These are phyloP conservation scores for Epicoccum sorghinum DNA, from an alignment of 2,329 filamentous ascomycete genomes.

Conservation along the genomic window DNA sequence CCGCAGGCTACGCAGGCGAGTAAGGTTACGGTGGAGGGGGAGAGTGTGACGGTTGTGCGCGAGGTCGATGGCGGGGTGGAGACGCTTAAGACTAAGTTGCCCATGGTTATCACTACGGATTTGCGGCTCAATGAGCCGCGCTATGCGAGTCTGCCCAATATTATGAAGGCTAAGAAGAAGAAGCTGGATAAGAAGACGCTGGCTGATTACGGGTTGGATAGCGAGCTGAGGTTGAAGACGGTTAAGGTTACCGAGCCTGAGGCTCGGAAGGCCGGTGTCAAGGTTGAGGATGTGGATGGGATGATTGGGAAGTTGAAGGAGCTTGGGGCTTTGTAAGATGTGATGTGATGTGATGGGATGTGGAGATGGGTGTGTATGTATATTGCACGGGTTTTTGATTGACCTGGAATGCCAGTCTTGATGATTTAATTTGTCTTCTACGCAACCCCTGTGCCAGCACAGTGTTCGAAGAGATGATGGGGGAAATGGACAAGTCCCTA, in stretches of 20 bases:
- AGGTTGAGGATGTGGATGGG: constrained; percentile 97
- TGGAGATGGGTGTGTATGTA: too few species aligned
- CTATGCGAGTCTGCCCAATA: constrained; percentile 94
- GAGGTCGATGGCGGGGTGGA: constrained; percentile 97
- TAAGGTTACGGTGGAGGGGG: constrained; percentile 77
- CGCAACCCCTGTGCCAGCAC: too few species aligned
- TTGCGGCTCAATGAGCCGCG: constrained; percentile 91
- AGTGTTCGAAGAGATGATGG: too few species aligned
- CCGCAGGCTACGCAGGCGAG: constrained; percentile 92
- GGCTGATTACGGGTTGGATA: constrained; percentile 75
- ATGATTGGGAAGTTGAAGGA: constrained; percentile 94
- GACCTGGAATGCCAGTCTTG: too few species aligned
- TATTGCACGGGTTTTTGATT: too few species aligned
- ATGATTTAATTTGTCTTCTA: too few species aligned
- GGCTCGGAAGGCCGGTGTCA: constrained; percentile 86
- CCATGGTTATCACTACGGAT: constrained; percentile 94
- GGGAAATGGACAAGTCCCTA: too few species aligned
- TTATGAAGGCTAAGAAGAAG: constrained; percentile 99
- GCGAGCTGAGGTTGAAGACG: constrained; percentile 79
- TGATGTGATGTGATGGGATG: too few species aligned
- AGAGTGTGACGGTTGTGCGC: constrained; percentile 76
- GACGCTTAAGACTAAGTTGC: constrained; percentile 83
- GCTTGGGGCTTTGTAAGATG: constrained; percentile 77
- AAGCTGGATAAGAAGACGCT: constrained; percentile 90
- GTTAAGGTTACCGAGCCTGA: constrained; percentile 90